Evolutionary conservation across 2,329 filamentous ascomycete species (phyloP), one percentile per base, ranked within the genome.

Genomic region (Pseudocercospora musae): DNA sequence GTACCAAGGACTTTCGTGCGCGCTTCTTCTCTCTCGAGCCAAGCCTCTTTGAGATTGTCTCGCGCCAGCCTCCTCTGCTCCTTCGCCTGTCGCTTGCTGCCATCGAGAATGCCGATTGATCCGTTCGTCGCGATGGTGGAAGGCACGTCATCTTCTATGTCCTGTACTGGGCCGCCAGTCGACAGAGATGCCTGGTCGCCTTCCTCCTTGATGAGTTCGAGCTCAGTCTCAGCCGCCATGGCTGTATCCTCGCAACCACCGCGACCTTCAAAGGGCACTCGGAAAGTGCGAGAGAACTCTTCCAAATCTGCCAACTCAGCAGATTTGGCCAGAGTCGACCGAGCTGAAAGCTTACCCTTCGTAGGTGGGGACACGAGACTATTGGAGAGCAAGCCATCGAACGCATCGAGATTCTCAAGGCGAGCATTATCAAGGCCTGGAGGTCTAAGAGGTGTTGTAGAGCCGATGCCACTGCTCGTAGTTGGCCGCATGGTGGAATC

Each of bases 1-100:
- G 52, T 60, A 15, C 54, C 59, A 6, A 42, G 42, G 21, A 70
- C 59, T 21, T 60, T 60, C 11, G 29, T 33, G 20, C 70, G 58
- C 21, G 54, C 48, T 5, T 40, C 27, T 20, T 71, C 69, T 13
- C 70, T 63, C 37, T 64, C 62, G 25, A 58, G 48, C 68, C 67
- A 71, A 27, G 66, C 68, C 4, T 53, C 53, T 27, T 58, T 64
- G 15, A 71, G 58, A 18, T 60, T 63, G 18, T 58, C 62, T 20
- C 69, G 62, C 11, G 68, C 64, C 15, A 56, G 60, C 37, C 64
- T 62, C 50, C 59, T 62, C 40, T 49, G 40, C 52, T 62, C 56
- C 33, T 61, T 63, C n/a, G 40, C 18, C 2, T 44, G 44, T 23
- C 31, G 40, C 49, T 61, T 60, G 42, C 15, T 60, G 5, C 9